phyloP scores from a whole-genome alignment of 2,329 filamentous ascomycete genomes.

The Penicillium sp. region DNA sequence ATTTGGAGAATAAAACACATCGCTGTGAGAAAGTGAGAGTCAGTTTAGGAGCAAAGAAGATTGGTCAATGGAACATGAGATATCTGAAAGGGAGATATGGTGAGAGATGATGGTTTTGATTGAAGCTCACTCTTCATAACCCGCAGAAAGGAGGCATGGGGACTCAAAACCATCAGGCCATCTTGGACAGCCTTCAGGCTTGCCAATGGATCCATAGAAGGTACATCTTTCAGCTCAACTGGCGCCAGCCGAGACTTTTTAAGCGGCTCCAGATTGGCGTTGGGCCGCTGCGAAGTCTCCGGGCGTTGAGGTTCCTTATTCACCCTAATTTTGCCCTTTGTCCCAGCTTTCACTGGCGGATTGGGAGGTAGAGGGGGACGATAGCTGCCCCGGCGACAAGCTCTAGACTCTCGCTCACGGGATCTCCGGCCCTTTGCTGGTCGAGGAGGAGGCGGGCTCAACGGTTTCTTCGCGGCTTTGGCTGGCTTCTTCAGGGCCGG shows the following conservation, averaged over 20 bases:
- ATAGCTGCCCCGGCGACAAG: background rate
- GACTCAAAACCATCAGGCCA: constrained; percentile 14
- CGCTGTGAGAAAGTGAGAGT: constrained; percentile 6
- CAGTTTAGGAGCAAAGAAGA: background rate
- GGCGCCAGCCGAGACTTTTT: constrained; percentile 22
- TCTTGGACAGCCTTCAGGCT: constrained; percentile 20
- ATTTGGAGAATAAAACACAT: constrained; percentile 15
- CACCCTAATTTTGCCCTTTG: background rate
- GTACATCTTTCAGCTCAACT: constrained; percentile 10
- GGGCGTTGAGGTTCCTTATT: background rate
- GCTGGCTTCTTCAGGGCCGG: background rate
- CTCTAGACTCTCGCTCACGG: too few relatives aligned
- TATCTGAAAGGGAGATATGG: background rate
- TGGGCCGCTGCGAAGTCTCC: background rate
- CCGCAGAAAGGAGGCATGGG: constrained; percentile 14
- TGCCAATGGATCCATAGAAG: constrained; percentile 24
- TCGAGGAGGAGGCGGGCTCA: background rate
- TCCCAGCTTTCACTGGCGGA: background rate
- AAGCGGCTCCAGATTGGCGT: constrained; percentile 30
- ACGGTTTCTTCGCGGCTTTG: background rate
- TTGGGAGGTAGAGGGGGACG: background rate
- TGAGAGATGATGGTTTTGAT: background rate
- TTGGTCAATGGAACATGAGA: background rate
- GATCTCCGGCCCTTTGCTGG: background rate
- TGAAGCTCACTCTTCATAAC: constrained; percentile 17